Base-by-base conservation (phyloP, 805 yeast species). In the Jamesozyma hellenica region DNA sequence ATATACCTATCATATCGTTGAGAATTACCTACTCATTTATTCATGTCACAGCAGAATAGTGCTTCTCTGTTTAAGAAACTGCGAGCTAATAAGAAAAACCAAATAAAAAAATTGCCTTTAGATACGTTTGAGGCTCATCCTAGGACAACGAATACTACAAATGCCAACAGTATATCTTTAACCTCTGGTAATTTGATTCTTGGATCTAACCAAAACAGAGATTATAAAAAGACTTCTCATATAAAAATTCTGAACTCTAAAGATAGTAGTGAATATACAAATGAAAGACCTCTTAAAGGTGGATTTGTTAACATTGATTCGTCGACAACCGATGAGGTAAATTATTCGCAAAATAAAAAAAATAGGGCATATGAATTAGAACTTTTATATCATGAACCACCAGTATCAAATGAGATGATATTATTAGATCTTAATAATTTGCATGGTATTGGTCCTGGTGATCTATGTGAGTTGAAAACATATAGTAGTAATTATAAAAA, bases 361-460 rank as follows among this genome's bases (percentile, higher is more conserved):
- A 33, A 13, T 7, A 28, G 32, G 23, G 39, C 49, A 2, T 39
- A 41, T 29, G 51, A 51, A 36, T 35, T 55, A 31, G 64, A 54
- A 34, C 30, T 57, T 13, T 45, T 48, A 11, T 64, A 83, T 49
- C 96, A 88, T 53, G 95, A 87, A 45, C 49, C 72, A 4, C 61
- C 84, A 18, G 65, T 71, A 0, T 74, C 78, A 1, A 32, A 64
- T 1, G 78, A 77, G 28, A 75, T 74, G 28, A 82, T 87, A 2
- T 56, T 81, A 34, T 52, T 87, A 1, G 88, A 85, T 52, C 59
- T 77, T 15, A 52, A 65, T 0, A 62, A 74, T 3, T 47, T 84
- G 0, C 81, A 84, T 0, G 82, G 80, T 1, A 73, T 83, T 1
- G 65, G 66, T 39, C 76, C 70, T n/a, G 95, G 94, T 14, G 84